Conservation (phyloP, 495 filamentous ascomycete genomes). For the Daldinia concentrica region DNA sequence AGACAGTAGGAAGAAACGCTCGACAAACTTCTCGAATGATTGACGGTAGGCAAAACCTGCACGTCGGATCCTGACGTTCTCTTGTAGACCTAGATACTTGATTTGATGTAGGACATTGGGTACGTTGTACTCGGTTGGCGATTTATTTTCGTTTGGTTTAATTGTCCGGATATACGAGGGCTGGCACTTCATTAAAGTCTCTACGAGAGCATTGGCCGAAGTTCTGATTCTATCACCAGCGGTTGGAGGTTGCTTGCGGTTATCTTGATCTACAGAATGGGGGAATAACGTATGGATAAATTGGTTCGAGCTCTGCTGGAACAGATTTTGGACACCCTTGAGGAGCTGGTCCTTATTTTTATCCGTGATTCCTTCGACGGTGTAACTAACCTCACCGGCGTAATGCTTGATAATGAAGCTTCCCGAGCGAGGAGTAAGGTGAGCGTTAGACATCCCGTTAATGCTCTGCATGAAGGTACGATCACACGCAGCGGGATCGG, state of each 20-base stretch:
- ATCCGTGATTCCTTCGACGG: constrained; percentile 96
- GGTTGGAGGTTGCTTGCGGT: constrained; percentile 91
- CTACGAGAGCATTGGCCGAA: constrained; percentile 94
- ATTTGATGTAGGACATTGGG: constrained; percentile 97
- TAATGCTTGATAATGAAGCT: constrained; percentile 99
- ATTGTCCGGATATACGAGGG: constrained; percentile 99
- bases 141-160: constrained; percentile 99
- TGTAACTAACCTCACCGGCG: constrained; percentile 96
- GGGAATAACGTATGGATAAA: constrained; percentile 93
- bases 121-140: constrained; percentile 86
- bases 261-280: constrained; percentile 92
- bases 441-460: constrained; percentile 87
- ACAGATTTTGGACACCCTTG: constrained; percentile 91
- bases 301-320: constrained; percentile 80
- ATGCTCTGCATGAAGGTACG: constrained; percentile 93
- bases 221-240: constrained; percentile 97
- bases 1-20: constrained; percentile 95
- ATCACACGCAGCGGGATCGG: constrained; percentile 92
- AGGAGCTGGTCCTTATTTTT: constrained; percentile 99
- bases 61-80: constrained; percentile 97
- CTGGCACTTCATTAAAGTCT: constrained; percentile 94
- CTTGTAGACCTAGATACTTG: constrained; percentile 98
- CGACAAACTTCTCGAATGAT: constrained; percentile 97
- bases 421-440: constrained; percentile 91
- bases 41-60: constrained; percentile 98